Evolutionary conservation across 768 basidiomycete species (phyloP).

Genomic region (Steccherinum ochraceum): DNA sequence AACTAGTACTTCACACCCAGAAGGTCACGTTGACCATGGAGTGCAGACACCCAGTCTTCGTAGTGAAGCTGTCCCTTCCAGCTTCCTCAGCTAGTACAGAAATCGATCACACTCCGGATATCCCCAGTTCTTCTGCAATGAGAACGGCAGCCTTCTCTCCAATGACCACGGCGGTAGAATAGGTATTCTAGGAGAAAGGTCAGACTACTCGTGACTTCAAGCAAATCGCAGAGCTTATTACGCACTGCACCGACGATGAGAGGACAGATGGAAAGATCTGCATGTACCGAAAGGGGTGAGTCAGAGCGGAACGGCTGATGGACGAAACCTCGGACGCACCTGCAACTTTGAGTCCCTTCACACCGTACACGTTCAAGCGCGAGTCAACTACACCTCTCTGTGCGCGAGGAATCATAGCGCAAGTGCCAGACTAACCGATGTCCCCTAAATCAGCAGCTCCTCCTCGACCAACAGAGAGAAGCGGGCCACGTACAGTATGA

Average conservation of each 20-base stretch:
- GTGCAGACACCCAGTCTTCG: no score
- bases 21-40: no score
- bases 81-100: no score
- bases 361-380: slow-evolving; percentile 57
- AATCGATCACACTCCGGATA: slow-evolving; percentile 10
- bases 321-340: slow-evolving; percentile 24
- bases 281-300: no score
- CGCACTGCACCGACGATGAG: slow-evolving; percentile 20
- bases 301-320: not conserved
- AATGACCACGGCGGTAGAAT: slow-evolving; percentile 36
- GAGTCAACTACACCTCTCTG: slow-evolving; percentile 57
- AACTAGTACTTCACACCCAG: no score
- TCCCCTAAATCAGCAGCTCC: not conserved
- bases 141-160: slow-evolving; percentile 60
- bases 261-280: slow-evolving; percentile 8
- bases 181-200: slow-evolving; percentile 30
- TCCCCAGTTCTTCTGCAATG: slow-evolving; percentile 47
- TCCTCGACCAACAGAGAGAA: not conserved
- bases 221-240: not conserved
- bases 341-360: slow-evolving; percentile 51
- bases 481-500: slow-evolving; percentile 27
- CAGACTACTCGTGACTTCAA: not conserved
- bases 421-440: slow-evolving; percentile 49
- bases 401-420: slow-evolving; percentile 58
- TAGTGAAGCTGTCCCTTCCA: no score